phyloP scores from a whole-genome alignment of 768 basidiomycete genomes.

The Russula abietina region DNA sequence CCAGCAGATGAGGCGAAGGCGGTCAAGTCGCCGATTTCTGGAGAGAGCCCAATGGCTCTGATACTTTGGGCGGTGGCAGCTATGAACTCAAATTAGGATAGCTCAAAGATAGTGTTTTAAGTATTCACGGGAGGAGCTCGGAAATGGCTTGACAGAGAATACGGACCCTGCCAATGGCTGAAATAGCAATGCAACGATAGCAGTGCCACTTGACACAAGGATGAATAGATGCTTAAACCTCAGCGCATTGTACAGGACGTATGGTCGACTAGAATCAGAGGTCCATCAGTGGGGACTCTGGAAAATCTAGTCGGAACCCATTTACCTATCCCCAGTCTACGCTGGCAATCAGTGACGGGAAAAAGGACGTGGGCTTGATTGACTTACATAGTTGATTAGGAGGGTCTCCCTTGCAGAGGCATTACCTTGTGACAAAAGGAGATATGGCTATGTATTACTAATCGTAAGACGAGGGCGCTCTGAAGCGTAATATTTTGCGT shows the following conservation, averaged over 20 bases:
- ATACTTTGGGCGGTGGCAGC: slow-evolving; percentile 16
- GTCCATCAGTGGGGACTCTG: not conserved
- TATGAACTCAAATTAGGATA: not conserved
- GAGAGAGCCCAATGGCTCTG: slow-evolving; percentile 18
- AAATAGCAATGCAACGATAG: slow-evolving; percentile 40
- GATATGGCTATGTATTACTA: slow-evolving; percentile 46
- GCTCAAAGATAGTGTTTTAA: not conserved
- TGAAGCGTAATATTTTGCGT: slow-evolving; percentile 19
- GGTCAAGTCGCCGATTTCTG: slow-evolving; percentile 7
- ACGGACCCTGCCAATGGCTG: slow-evolving; percentile 51
- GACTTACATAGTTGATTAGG: slow-evolving; percentile 59
- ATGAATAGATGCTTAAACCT: slow-evolving; percentile 51
- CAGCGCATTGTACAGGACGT: slow-evolving; percentile 34
- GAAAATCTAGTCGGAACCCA: not conserved
- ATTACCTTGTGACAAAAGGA: slow-evolving; percentile 48
- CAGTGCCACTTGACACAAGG: slow-evolving; percentile 46
- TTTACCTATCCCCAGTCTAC: slow-evolving; percentile 19
- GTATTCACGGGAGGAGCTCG: slow-evolving; percentile 33
- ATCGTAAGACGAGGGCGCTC: slow-evolving; percentile 8
- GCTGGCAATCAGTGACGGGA: not conserved
- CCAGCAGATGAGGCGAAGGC: slow-evolving; percentile 23
- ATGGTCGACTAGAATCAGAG: not conserved
- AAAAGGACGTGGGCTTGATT: not conserved
- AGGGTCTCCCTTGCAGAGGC: slow-evolving; percentile 53
- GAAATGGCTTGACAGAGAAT: slow-evolving; percentile 29